These are phyloP conservation scores for Chalara sp. DNA, from an alignment of 2,329 filamentous ascomycete species.

Conservation along the genomic window DNA sequence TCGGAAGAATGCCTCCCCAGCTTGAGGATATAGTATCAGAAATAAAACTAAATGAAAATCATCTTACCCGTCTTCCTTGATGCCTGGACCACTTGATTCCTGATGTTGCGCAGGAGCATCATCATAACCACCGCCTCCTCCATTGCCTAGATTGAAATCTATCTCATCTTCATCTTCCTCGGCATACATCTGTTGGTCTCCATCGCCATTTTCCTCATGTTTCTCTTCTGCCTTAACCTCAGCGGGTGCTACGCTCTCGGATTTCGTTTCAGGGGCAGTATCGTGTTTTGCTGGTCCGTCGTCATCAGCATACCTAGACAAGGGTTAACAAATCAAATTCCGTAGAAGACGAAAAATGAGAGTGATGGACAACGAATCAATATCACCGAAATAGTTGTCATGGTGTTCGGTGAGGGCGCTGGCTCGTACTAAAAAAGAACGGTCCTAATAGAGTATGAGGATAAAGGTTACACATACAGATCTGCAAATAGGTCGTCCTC, in stretches of 20 bases:
- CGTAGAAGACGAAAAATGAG: too few species aligned
- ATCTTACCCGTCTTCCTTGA: constrained; percentile 92
- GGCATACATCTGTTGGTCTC: constrained; percentile 35
- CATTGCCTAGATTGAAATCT: constrained; percentile 49
- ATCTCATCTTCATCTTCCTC: constrained; percentile 47
- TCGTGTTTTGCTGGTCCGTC: constrained; percentile 42
- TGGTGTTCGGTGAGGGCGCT: too few species aligned
- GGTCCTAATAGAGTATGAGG: background rate
- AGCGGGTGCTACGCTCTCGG: constrained; percentile 21
- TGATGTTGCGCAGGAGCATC: constrained; percentile 17
- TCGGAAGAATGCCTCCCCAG: too few species aligned
- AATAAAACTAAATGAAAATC: constrained; percentile 17
- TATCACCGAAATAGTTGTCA: too few species aligned
- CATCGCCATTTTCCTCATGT: constrained; percentile 22
- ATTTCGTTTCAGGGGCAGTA: constrained; percentile 21
- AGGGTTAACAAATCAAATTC: constrained; percentile 2
- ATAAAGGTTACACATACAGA: constrained; percentile 55
- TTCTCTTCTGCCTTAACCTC: constrained; percentile 22
- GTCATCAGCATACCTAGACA: constrained; percentile 59
- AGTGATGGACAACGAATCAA: too few species aligned
- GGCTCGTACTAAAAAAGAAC: too few species aligned
- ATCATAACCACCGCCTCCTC: constrained; percentile 29
- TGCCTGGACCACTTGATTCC: constrained; percentile 52
- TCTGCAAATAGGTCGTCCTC: constrained; percentile 96
- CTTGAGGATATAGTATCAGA: background rate